These are phyloP conservation scores for Aegilops bicornis DNA, from an alignment of 176 grass and related monocot genomes.

Conservation along the genomic window DNA sequence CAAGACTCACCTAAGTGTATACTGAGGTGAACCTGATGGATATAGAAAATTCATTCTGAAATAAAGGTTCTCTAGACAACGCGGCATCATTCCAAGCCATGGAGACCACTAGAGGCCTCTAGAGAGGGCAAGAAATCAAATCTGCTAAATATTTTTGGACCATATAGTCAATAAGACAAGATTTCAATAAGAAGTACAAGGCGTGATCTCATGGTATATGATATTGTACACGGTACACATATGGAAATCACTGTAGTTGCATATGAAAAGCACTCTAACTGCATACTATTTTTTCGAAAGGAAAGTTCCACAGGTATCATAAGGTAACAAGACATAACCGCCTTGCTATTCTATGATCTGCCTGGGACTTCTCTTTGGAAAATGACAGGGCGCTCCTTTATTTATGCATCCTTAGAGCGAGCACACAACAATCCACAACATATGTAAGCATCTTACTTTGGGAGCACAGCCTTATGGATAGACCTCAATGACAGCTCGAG, in stretches of 20 bases:
- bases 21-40: too few species aligned
- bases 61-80: too few species aligned
- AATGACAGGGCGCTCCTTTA: background rate
- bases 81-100: too few species aligned
- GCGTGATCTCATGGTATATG: background rate
- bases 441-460: background rate
- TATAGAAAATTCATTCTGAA: too few species aligned
- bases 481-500: background rate
- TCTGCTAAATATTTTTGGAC: too few species aligned
- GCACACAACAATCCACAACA: background rate
- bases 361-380: background rate
- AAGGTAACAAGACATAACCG: background rate
- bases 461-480: background rate
- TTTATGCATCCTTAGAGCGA: background rate
- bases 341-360: background rate
- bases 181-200: background rate
- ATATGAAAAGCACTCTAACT: background rate
- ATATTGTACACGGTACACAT: background rate
- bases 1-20: too few species aligned
- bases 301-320: background rate
- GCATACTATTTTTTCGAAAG: background rate
- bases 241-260: too few species aligned
- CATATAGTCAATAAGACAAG: background rate
- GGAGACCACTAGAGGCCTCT: too few species aligned
- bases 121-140: too few species aligned